These are phyloP conservation scores for Mycosarcoma maydis DNA, from an alignment of 1,284 basidiomycete species.

Conservation along the genomic window DNA sequence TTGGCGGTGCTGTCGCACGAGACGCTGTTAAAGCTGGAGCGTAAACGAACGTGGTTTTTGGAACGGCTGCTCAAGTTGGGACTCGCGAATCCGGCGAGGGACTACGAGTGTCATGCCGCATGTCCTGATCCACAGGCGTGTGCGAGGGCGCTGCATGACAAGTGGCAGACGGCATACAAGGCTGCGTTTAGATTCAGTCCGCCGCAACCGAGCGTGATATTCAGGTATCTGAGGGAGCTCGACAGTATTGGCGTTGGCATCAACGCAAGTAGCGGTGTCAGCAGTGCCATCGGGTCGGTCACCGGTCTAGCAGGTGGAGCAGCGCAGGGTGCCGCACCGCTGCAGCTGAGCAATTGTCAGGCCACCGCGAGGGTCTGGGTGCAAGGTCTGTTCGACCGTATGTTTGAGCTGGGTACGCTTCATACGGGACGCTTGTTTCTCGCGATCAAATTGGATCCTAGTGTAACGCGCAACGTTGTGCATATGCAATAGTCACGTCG, in stretches of 20 bases:
- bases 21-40: slow-evolving; percentile 53
- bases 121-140: slow-evolving; percentile 84
- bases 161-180: slow-evolving; percentile 87
- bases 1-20: slow-evolving; percentile 30
- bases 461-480: no score
- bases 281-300: no score
- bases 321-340: neutral
- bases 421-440: slow-evolving; percentile 35
- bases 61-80: slow-evolving; percentile 92
- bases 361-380: slow-evolving; percentile 40
- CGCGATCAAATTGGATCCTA: slow-evolving; percentile 38
- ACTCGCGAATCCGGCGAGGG: slow-evolving; percentile 82
- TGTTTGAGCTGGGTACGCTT: slow-evolving; percentile 40
- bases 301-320: no score
- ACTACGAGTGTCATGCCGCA: slow-evolving; percentile 78
- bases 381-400: slow-evolving; percentile 48
- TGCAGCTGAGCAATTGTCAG: slow-evolving; percentile 36
- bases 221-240: slow-evolving; percentile 46
- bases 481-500: no score
- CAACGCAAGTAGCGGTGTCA: no score
- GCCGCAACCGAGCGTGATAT: slow-evolving; percentile 72
- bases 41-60: slow-evolving; percentile 68
- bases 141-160: slow-evolving; percentile 88
- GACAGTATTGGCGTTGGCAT: slow-evolving; percentile 12
- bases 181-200: slow-evolving; percentile 88